Evolutionary conservation across 2,329 filamentous ascomycete genomes (phyloP), one percentile per base, ranked within the genome.

Genomic region (Fusarium sp.): DNA sequence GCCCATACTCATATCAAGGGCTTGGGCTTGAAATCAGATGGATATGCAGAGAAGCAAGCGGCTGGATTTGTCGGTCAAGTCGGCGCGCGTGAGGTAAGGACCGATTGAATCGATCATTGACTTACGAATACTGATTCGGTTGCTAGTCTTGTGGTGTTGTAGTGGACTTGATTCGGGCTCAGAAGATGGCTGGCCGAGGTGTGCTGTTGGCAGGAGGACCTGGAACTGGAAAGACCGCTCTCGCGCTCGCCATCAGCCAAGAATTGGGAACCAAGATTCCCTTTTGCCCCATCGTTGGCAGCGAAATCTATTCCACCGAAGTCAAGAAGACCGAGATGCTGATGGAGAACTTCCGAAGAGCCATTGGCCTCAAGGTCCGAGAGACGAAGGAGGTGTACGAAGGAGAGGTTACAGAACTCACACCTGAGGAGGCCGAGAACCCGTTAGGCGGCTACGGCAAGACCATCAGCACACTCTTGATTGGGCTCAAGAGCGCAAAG

Each of bases 301-400:
- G 95, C 87, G 96, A 99, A 84, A 93, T 99, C 79, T 99, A 98
- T 86, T 98, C 94, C 77, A 93, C 96, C 51, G 96, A 99, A 84
- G 95, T 99, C 74, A 99, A 99, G 90, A 99, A 99, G 90, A 99
- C 96, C 56, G 96, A 99, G 84, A 93, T 97, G 76, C 86, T 99
- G 81, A 98, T 98, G 96, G 96, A 99, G 88, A 98, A 98, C 86
- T 99, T 99, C 84, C 90, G 96, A 82, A 89, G 96, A 81, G 96
- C 96, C 67, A 99, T 99, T 83, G 96, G 96, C 39, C 89, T 99
- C 76, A 95, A 97, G 81, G 96, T 99, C 76, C 94, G 96, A 79
- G 96, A 99, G 88, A 98, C 96, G 59, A 99, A 99, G 85, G 96
- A 99, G 85, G 96, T 99, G 67, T 99, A 98, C 85, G 96, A 99